Base-by-base conservation (phyloP, 202 grass and related monocot genomes). In the Zoysia matrella region DNA sequence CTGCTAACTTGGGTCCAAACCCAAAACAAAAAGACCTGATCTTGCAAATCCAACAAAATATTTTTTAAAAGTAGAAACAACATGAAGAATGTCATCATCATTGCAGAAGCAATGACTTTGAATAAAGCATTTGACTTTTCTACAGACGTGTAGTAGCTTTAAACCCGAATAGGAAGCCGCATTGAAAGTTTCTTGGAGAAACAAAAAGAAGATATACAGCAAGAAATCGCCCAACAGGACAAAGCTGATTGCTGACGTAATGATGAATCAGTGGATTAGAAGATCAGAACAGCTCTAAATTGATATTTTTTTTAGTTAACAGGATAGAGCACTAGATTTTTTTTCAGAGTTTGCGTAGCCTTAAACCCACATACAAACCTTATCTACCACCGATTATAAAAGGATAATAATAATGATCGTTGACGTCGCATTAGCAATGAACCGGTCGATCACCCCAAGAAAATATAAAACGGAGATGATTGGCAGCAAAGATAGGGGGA, bases 11-110 rank as follows among this genome's bases (percentile, higher is more conserved):
- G 77, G 60, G 65, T 22, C 22, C 22, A 22, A 22, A 71, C 76
- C 58, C 45, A 66, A 85, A 88, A 52, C 30, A 40, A 16, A 58
- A 85, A 77, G 36, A 72, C 18, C 10, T 44, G 18, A 78, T 76
- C 52, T 42, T 47, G 66, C 3, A 39, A 50, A 76, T 65, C 43
- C 45, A 60, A 42, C 7, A 60, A 18, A 64, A 7, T 13, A 46
- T 54, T 58, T 16, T 60, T 8, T 9, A 36, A 40, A 63, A 51
- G 49, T 40, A 63, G 60, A 44, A 70, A 22, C 12, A 80, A 58
- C 15, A 40, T 57, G 22, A 56, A 65, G 12, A 52, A 40, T 4
- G 65, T 56, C 56, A 15, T 12, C 57, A 56, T 80, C 72, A 14
- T 30, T 63, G 47, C 67, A 65, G 40, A 14, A 80, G 52, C n/a